Percentiles rank a stretch among this genome's conserved stretches.
Evolutionary conservation across 441 rosid species (phyloP).

Genomic region (Gossypium schwendimanii): DNA sequence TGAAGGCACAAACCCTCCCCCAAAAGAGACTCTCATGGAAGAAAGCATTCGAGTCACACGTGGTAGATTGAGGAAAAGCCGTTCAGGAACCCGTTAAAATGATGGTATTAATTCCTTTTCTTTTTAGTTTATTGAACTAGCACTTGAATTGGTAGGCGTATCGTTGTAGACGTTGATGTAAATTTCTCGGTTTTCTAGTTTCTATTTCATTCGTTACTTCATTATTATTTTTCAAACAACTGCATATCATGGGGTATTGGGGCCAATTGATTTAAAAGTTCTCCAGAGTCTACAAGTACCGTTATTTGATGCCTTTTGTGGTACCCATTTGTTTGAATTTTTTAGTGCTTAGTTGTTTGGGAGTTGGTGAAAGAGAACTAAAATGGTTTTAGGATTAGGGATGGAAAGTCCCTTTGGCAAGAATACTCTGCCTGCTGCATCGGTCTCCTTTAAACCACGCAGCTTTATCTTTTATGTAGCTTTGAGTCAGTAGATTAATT

Average conservation of each 20-base stretch:
- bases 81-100: slow-evolving; percentile 33
- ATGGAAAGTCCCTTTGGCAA: neutral
- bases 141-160: slow-evolving; percentile 21
- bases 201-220: slow-evolving; percentile 37
- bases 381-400: neutral
- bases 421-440: neutral
- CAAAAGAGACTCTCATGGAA: slow-evolving; percentile 54
- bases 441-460: neutral
- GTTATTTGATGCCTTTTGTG: neutral
- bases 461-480: neutral
- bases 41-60: slow-evolving; percentile 43
- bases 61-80: slow-evolving; percentile 42
- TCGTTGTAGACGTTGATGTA: slow-evolving; percentile 27
- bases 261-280: neutral
- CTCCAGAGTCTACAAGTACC: neutral
- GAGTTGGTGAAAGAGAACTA: neutral
- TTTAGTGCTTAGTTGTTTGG: neutral
- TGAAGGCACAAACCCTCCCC: slow-evolving; percentile 36
- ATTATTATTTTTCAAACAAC: slow-evolving; percentile 18
- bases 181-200: slow-evolving; percentile 22
- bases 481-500: neutral
- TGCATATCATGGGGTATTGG: neutral
- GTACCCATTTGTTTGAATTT: neutral
- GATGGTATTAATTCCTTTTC: neutral
- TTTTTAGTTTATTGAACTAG: slow-evolving; percentile 14